Evolutionary conservation across 495 filamentous ascomycete genomes (phyloP).

Genomic region (Mytilinidion resinicola): DNA sequence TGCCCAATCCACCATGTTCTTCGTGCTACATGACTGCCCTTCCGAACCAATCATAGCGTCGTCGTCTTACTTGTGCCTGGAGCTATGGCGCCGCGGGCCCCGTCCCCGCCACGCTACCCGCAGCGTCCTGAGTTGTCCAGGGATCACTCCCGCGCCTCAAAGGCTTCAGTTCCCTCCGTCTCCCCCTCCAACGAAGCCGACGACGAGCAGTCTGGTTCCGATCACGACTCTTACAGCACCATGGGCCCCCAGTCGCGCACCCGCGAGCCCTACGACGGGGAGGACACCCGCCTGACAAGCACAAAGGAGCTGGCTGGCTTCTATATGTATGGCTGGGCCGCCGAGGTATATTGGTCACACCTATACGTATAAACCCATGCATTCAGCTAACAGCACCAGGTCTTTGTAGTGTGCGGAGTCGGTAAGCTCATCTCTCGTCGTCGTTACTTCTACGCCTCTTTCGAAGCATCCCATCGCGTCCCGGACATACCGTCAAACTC

Average conservation of each 20-base stretch:
- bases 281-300: conserved; percentile 85
- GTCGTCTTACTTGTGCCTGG: background rate
- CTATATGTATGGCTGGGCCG: conserved; percentile 95
- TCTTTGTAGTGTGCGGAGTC: conserved; percentile 85
- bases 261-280: conserved; percentile 55
- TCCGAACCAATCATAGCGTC: background rate
- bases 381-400: conserved; percentile 30
- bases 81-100: conserved; percentile 16
- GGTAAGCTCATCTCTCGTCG: conserved; percentile 47
- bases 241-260: conserved; percentile 27
- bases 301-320: conserved; percentile 82
- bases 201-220: conserved; percentile 34
- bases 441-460: background rate
- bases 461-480: background rate
- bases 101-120: background rate
- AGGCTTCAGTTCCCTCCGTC: conserved; percentile 25
- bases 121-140: conserved; percentile 12
- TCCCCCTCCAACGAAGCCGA: conserved; percentile 37
- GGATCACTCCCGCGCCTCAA: conserved; percentile 24
- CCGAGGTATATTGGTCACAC: conserved; percentile 61
- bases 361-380: background rate
- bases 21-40: background rate
- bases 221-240: conserved; percentile 8
- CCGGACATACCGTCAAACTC: background rate
- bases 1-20: background rate